phyloP scores from a whole-genome alignment of 1,284 basidiomycete species.

The Pyrrhoderma lamaoense region DNA sequence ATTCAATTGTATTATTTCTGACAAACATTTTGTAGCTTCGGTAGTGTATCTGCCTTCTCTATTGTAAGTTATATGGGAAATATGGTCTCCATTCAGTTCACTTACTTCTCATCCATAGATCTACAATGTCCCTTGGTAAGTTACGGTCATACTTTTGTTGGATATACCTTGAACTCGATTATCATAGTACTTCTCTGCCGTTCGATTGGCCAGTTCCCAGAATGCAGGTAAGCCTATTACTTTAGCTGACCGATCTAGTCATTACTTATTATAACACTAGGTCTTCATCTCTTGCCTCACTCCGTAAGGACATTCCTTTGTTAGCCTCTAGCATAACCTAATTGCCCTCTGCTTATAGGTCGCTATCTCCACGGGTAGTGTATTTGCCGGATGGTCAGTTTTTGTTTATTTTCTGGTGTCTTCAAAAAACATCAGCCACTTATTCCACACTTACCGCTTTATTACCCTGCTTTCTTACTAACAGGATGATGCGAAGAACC shows the following conservation, averaged over 20 bases:
- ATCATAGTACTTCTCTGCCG: conserved; percentile 75
- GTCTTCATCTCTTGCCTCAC: conserved; percentile 81
- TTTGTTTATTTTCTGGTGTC: neutral
- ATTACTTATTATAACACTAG: conserved; percentile 26
- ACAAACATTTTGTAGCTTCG: conserved; percentile 31
- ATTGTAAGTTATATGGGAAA: conserved; percentile 50
- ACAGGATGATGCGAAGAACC: conserved; percentile 75
- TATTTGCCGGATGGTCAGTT: conserved; percentile 75
- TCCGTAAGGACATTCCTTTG: conserved; percentile 45
- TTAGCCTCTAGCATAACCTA: conserved; percentile 10
- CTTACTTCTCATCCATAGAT: conserved; percentile 40
- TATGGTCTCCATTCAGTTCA: conserved; percentile 1
- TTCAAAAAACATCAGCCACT: neutral
- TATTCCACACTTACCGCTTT: neutral
- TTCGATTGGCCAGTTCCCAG: conserved; percentile 64
- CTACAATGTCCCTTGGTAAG: conserved; percentile 78
- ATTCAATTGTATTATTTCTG: conserved; percentile 14
- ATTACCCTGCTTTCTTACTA: conserved; percentile 1
- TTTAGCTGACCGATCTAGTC: conserved; percentile 1
- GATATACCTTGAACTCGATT: conserved; percentile 14
- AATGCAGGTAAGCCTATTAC: conserved; percentile 46
- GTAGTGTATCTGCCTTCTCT: conserved; percentile 70
- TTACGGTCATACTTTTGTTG: conserved; percentile 16
- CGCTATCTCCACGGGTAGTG: conserved; percentile 72
- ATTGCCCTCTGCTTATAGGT: conserved; percentile 35